A percentile compares a stretch with the other conserved stretches of the same genome.
Evolutionary conservation across 768 basidiomycete genomes (phyloP).

Genomic region (Galerina sulciceps): DNA sequence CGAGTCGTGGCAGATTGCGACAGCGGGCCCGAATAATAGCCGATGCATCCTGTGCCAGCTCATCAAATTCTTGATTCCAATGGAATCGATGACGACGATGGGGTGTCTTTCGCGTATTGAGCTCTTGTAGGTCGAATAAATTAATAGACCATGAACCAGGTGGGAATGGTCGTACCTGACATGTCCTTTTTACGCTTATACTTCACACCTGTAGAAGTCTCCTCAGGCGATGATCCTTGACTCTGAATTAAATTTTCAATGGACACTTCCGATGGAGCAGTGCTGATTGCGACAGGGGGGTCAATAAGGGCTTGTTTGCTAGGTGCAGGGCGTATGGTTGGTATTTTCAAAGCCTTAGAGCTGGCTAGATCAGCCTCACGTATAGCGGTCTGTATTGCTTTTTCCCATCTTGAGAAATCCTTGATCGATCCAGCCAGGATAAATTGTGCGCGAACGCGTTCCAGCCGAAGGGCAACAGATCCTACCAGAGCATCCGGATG

Average conservation of each 20-base stretch:
- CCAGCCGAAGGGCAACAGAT: conserved; percentile 53
- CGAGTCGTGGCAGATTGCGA: conserved; percentile 59
- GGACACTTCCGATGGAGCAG: conserved; percentile 18
- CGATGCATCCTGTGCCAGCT: conserved; percentile 83
- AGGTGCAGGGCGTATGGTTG: conserved; percentile 30
- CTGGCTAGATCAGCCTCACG: conserved; percentile 56
- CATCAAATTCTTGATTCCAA: conserved; percentile 89
- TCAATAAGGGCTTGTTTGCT: conserved; percentile 9
- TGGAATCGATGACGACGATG: conserved; percentile 70
- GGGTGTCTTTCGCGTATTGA: conserved; percentile 46
- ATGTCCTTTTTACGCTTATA: conserved; percentile 24
- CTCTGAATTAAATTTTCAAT: conserved; percentile 29
- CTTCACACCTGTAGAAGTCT: conserved; percentile 17
- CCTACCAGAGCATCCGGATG: conserved; percentile 58
- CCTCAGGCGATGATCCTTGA: conserved; percentile 31
- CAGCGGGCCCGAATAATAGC: conserved; percentile 84
- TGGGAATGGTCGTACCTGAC: conserved; percentile 1
- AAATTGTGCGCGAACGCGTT: conserved; percentile 59
- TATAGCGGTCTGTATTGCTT: conserved; percentile 58
- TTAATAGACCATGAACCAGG: background rate
- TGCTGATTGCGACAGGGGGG: conserved; percentile 2
- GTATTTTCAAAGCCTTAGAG: conserved; percentile 44
- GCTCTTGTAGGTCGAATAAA: conserved; percentile 3
- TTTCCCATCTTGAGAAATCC: conserved; percentile 64
- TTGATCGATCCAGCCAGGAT: conserved; percentile 58